A percentile compares a stretch with the other conserved stretches of the same genome.
These are phyloP conservation scores for Monosporascus sp. DNA, from an alignment of 2,329 filamentous ascomycete genomes.

Conservation along the genomic window DNA sequence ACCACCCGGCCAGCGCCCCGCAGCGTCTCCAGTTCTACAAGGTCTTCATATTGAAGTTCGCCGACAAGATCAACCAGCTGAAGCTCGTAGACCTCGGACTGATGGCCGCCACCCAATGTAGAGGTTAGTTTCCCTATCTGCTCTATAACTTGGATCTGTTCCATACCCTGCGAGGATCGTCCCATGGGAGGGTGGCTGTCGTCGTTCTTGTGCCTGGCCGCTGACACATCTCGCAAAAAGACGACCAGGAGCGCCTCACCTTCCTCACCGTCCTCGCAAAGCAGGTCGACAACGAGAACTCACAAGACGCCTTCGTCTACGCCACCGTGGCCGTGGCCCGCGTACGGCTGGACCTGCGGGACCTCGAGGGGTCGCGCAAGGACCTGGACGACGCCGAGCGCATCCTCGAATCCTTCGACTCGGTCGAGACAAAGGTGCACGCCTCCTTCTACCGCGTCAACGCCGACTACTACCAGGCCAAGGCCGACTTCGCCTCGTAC, in stretches of 20 bases:
- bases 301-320: slow-evolving; percentile 94
- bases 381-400: slow-evolving; percentile 83
- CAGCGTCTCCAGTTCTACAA: slow-evolving; percentile 90
- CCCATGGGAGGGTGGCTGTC: too few species aligned
- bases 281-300: slow-evolving; percentile 86
- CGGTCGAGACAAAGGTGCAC: slow-evolving; percentile 91
- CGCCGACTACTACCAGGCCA: slow-evolving; percentile 89
- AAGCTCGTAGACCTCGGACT: slow-evolving; percentile 91
- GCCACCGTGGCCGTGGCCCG: slow-evolving; percentile 85
- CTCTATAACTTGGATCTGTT: too few species aligned
- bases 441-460: slow-evolving; percentile 95
- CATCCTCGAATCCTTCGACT: slow-evolving; percentile 87
- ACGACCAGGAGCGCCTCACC: slow-evolving; percentile 76
- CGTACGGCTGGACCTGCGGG: slow-evolving; percentile 74
- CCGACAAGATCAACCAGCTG: slow-evolving; percentile 97
- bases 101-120: slow-evolving; percentile 79
- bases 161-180: too few species aligned
- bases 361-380: slow-evolving; percentile 77
- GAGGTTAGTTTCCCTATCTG: slow-evolving; percentile 44
- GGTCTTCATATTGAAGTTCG: slow-evolving; percentile 91
- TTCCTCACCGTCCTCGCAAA: slow-evolving; percentile 81
- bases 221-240: slow-evolving; percentile 38
- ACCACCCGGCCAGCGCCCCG: slow-evolving; percentile 69
- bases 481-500: slow-evolving; percentile 91
- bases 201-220: too few species aligned